Conservation (phyloP, 306 rosid species). For the Rosa chinensis region DNA sequence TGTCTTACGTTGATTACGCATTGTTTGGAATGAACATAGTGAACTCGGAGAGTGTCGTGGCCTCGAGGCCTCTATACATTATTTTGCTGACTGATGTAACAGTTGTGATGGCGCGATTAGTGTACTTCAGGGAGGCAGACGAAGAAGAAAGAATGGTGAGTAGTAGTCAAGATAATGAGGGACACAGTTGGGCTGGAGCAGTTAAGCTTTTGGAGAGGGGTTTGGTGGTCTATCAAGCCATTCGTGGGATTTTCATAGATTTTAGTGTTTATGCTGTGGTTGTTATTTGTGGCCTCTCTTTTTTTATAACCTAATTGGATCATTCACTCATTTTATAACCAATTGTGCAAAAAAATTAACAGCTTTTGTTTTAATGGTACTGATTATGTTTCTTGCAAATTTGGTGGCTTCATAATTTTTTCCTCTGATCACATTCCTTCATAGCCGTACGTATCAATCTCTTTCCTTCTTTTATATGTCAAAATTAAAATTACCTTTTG, state of each 20-base stretch:
- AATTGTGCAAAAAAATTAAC: background rate
- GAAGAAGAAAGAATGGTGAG: conserved; percentile 26
- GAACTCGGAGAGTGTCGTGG: conserved; percentile 41
- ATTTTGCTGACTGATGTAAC: conserved; percentile 63
- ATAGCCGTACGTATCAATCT: too few species aligned
- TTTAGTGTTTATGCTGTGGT: conserved; percentile 70
- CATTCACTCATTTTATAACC: background rate
- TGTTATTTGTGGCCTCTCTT: conserved; percentile 61
- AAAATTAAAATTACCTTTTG: too few species aligned
- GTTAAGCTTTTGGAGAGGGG: conserved; percentile 83
- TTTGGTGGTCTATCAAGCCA: conserved; percentile 70
- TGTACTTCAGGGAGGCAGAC: conserved; percentile 31
- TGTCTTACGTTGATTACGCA: conserved; percentile 35
- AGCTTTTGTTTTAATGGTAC: background rate
- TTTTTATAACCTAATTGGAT: conserved; percentile 35
- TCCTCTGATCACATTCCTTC: too few species aligned
- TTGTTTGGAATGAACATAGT: conserved; percentile 36
- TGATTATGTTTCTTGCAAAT: background rate
- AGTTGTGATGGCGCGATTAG: conserved; percentile 47
- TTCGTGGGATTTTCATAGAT: conserved; percentile 73
- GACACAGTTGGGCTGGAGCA: conserved; percentile 58
- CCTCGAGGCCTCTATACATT: conserved; percentile 66
- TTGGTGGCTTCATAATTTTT: background rate
- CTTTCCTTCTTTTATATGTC: too few species aligned
- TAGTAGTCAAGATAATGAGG: conserved; percentile 29